These are phyloP conservation scores for Tolypocladium album DNA, from an alignment of 2,329 filamentous ascomycete species.

Conservation along the genomic window DNA sequence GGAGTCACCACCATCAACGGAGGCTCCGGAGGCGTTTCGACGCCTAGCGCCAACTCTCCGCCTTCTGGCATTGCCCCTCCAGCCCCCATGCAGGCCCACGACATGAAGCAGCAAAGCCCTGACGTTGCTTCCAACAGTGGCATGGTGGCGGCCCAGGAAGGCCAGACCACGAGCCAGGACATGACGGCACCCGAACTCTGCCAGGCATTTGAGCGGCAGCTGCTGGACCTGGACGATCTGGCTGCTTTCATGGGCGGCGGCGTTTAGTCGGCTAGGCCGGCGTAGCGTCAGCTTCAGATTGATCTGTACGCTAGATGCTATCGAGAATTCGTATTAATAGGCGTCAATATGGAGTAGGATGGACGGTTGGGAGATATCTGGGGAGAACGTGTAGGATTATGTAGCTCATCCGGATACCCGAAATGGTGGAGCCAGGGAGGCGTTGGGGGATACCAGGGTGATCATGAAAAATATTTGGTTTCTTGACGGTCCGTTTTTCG, in stretches of 20 bases:
- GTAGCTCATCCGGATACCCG: conserved; percentile 3
- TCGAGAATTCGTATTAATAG: not conserved
- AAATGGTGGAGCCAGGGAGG: not conserved
- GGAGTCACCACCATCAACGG: conserved; percentile 51
- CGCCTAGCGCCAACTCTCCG: conserved; percentile 34
- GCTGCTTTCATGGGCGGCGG: conserved; percentile 54
- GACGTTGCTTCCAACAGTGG: conserved; percentile 18
- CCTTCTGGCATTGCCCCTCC: conserved; percentile 18
- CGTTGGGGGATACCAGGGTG: not conserved
- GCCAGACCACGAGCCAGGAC: conserved; percentile 30
- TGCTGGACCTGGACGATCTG: conserved; percentile 49
- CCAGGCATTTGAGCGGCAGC: conserved; percentile 46
- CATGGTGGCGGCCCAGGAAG: conserved; percentile 18
- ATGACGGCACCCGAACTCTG: conserved; percentile 51
- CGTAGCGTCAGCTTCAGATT: not conserved
- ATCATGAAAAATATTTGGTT: not conserved
- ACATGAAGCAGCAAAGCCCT: conserved; percentile 26
- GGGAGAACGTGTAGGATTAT: conserved; percentile 2
- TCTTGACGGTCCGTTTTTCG: not conserved
- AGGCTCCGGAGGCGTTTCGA: conserved; percentile 36
- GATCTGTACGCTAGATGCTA: not conserved
- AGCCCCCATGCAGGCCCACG: conserved; percentile 12
- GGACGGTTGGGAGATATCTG: not conserved
- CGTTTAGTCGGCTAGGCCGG: conserved; percentile 25
- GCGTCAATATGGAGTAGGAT: not conserved